Evolutionary conservation across 2,329 filamentous ascomycete species (phyloP).

Genomic region (Thelonectria blattea): DNA sequence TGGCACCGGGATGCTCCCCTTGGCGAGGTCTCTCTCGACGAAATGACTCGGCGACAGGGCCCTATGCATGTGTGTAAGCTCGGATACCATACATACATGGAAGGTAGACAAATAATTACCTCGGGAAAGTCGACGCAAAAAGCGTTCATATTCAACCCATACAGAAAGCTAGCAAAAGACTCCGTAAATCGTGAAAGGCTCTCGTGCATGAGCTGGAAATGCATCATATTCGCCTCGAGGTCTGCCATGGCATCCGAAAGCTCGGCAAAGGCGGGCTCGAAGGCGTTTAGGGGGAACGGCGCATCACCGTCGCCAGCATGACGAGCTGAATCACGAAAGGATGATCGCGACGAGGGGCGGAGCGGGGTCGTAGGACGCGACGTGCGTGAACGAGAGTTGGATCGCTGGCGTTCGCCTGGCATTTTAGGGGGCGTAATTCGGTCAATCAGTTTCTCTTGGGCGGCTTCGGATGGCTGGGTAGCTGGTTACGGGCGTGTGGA

Average conservation of each 20-base stretch:
- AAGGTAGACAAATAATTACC: constrained; percentile 53
- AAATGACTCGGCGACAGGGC: constrained; percentile 85
- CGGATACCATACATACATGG: background rate
- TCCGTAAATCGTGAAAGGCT: constrained; percentile 92
- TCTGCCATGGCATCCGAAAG: constrained; percentile 93
- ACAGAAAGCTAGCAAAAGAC: constrained; percentile 93
- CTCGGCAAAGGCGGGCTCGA: constrained; percentile 93
- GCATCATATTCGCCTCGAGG: constrained; percentile 96
- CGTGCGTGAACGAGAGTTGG: constrained; percentile 66
- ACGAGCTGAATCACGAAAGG: constrained; percentile 78
- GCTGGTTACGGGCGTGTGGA: background rate
- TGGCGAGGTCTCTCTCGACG: constrained; percentile 63
- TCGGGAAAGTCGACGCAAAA: constrained; percentile 98
- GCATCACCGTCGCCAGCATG: constrained; percentile 57
- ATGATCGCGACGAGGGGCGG: constrained; percentile 86
- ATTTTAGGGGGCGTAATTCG: constrained; percentile 18
- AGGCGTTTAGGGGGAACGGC: constrained; percentile 74
- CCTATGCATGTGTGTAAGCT: constrained; percentile 55
- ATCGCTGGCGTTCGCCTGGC: constrained; percentile 46
- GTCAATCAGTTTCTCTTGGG: background rate
- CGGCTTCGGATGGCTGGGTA: background rate
- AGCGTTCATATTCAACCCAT: constrained; percentile 98
- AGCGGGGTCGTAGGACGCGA: constrained; percentile 91
- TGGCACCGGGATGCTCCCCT: constrained; percentile 45
- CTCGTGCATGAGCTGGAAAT: constrained; percentile 96